phyloP scores from a whole-genome alignment of 495 filamentous ascomycete genomes.

The Cercophora newfieldiana region DNA sequence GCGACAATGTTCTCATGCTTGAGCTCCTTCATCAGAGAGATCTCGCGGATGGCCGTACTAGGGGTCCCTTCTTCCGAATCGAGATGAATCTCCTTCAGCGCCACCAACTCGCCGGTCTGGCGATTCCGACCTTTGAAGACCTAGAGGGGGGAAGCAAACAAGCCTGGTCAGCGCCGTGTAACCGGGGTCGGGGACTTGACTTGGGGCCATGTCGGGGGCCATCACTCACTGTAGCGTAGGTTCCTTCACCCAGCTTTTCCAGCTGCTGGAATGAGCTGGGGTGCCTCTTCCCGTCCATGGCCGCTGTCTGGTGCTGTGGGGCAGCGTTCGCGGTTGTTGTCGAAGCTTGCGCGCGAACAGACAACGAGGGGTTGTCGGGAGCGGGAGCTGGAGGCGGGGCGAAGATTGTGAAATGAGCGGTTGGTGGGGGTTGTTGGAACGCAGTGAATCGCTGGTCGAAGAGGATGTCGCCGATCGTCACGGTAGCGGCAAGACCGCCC shows the following conservation, averaged over 20 bases:
- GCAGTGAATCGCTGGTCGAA: slow-evolving; percentile 43
- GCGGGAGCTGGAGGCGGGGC: slow-evolving; percentile 5
- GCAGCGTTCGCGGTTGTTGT: slow-evolving; percentile 1
- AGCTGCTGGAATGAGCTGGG: slow-evolving; percentile 98
- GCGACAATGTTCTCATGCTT: slow-evolving; percentile 98
- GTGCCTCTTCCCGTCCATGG: slow-evolving; percentile 85
- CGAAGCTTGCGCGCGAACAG: not conserved
- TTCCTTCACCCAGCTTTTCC: slow-evolving; percentile 97
- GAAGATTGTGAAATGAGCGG: slow-evolving; percentile 22
- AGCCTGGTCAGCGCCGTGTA: slow-evolving; percentile 12
- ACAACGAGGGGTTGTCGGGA: not conserved
- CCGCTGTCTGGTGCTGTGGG: slow-evolving; percentile 16
- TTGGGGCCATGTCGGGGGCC: not conserved
- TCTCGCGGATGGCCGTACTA: slow-evolving; percentile 97
- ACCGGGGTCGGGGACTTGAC: not conserved
- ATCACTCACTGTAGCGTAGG: slow-evolving; percentile 88
- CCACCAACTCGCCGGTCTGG: slow-evolving; percentile 92
- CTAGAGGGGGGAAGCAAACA: slow-evolving; percentile 39
- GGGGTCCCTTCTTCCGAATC: slow-evolving; percentile 98
- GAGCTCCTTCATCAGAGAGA: slow-evolving; percentile 98
- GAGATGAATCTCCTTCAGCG: slow-evolving; percentile 98
- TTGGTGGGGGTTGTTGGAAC: slow-evolving; percentile 27
- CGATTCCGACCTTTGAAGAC: slow-evolving; percentile 99
- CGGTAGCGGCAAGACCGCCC: slow-evolving; percentile 22
- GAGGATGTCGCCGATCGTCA: slow-evolving; percentile 43